phyloP scores from a whole-genome alignment of 2,329 filamentous ascomycete genomes.

The Penicillium olsonii region DNA sequence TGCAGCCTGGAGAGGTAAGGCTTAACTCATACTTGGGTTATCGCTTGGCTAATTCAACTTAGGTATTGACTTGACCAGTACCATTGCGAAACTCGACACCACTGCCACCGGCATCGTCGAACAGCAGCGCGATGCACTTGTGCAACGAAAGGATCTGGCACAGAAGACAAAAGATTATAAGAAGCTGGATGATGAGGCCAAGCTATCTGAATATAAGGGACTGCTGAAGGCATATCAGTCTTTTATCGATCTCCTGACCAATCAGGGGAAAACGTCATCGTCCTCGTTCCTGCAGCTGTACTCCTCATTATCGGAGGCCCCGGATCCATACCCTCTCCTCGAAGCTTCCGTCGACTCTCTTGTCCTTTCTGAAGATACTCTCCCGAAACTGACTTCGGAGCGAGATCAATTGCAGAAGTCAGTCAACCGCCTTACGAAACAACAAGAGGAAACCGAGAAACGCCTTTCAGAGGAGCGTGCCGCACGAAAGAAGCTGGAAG shows the following conservation, averaged over 20 bases:
- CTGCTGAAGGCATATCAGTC: slow-evolving; percentile 94
- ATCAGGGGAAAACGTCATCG: slow-evolving; percentile 91
- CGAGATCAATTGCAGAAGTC: slow-evolving; percentile 83
- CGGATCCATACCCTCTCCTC: slow-evolving; percentile 92
- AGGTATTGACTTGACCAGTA: slow-evolving; percentile 84
- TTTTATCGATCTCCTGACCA: slow-evolving; percentile 94
- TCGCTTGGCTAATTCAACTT: slow-evolving; percentile 11
- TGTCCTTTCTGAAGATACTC: slow-evolving; percentile 84
- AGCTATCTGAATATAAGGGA: slow-evolving; percentile 84
- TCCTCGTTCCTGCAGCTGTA: slow-evolving; percentile 92
- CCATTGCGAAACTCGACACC: slow-evolving; percentile 83
- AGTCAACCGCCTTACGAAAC: slow-evolving; percentile 71
- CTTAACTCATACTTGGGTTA: slow-evolving; percentile 17
- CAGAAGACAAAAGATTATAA: slow-evolving; percentile 98
- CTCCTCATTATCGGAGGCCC: slow-evolving; percentile 89
- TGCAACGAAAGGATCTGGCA: slow-evolving; percentile 95
- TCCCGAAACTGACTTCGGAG: slow-evolving; percentile 86
- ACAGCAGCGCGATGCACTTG: slow-evolving; percentile 91
- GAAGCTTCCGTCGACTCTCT: slow-evolving; percentile 96
- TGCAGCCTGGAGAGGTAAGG: slow-evolving; percentile 89
- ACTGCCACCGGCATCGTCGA: slow-evolving; percentile 93
- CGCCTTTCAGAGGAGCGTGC: slow-evolving; percentile 76
- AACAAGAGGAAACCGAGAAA: slow-evolving; percentile 80
- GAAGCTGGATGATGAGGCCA: slow-evolving; percentile 85
- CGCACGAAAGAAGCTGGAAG: slow-evolving; percentile 73